Base-by-base conservation (phyloP, 805 yeast species). In the Spathaspora girioi region DNA sequence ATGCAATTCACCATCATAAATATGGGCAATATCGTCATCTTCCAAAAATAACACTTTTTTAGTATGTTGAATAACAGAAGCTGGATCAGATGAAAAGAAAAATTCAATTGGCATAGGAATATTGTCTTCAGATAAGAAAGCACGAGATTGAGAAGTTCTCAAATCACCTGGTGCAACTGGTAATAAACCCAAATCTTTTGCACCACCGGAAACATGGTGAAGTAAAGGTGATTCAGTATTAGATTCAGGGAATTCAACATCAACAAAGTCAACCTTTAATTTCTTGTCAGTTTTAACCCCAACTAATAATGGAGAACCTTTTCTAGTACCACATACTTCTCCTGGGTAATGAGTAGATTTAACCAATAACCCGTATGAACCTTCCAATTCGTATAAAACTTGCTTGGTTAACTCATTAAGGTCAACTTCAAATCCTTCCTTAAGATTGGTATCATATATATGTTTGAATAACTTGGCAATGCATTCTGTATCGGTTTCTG, bases 1-100 rank as follows among this genome's bases (percentile, higher is more conserved):
- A 72, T 94, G 99, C 68, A 94, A 80, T 76, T 94, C 98, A 70
- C 99, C 99, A 66, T 91, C 96, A 70, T 87, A 91, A 59, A 94
- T 91, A 70, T 94, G 99, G 40, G 97, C 99, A 70, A 94, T 91
- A 73, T 94, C 99, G 67, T 94, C 97, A 71, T 94, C 99, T 75
- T 94, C 98, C 65, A 94, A 80, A 73, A 89, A 93, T 62, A 94
- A 79, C 29, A 94, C 99, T 75, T 94, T 94, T 75, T 92, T 94
- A 63, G 99, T 94, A 76, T 94, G 97, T 72, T 92, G 93, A 51
- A 94, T 80, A 46, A 94, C 97, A 19, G 99, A 92, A 14, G 98
- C 88, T 38, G 99, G 97, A 75, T 94, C 99, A 23, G 97, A 91
- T 12, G 97, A 91, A 56, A 94, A 79, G 75, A 91, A 94, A 70